Evolutionary conservation across 345 rosid species (phyloP).

Genomic region (Firmiana major): DNA sequence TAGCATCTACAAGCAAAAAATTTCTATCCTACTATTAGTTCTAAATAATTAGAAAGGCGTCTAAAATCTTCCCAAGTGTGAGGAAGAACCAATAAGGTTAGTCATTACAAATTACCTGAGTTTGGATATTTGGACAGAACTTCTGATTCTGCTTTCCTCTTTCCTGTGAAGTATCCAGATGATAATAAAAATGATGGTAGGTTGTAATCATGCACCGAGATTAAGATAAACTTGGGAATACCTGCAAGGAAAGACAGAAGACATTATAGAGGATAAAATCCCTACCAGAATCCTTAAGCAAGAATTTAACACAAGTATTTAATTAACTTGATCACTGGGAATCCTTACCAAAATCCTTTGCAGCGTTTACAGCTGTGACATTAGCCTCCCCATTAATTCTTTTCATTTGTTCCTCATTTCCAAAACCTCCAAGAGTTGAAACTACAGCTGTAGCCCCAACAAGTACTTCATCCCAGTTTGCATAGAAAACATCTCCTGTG

Average conservation of each 20-base stretch:
- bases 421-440: conserved; percentile 92
- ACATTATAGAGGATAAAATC: not conserved
- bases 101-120: conserved; percentile 49
- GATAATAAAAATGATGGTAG: conserved; percentile 79
- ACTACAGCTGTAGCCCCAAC: conserved; percentile 83
- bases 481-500: conserved; percentile 90
- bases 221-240: conserved; percentile 74
- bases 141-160: conserved; percentile 84
- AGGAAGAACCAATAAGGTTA: not conserved
- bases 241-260: conserved; percentile 40
- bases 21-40: not conserved
- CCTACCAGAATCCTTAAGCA: not conserved
- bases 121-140: conserved; percentile 80
- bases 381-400: conserved; percentile 92
- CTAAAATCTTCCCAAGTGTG: not conserved
- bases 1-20: not conserved
- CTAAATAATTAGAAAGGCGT: not conserved
- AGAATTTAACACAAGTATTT: not conserved
- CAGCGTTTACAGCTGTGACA: conserved; percentile 70
- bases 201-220: conserved; percentile 89
- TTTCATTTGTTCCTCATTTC: conserved; percentile 86
- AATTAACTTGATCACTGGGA: not conserved
- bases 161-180: conserved; percentile 81
- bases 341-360: conserved; percentile 68
- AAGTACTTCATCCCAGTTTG: conserved; percentile 94